phyloP scores from a whole-genome alignment of 306 rosid species.

The Cotoneaster glaucophyllus region DNA sequence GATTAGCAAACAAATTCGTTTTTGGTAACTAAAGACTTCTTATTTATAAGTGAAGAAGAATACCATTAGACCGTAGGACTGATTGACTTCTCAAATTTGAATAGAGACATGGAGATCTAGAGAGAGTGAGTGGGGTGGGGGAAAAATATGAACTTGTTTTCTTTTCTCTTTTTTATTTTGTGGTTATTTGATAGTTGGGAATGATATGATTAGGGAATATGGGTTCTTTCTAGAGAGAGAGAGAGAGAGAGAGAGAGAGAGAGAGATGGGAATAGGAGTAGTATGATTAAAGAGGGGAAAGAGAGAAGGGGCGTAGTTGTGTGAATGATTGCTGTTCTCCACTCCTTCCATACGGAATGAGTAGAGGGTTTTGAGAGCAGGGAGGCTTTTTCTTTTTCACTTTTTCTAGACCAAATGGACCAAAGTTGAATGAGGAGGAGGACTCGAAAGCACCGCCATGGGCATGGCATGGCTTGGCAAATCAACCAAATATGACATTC shows the following conservation, averaged over 20 bases:
- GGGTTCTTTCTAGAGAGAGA: constrained; percentile 12
- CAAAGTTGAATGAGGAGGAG: neutral
- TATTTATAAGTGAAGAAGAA: too few relatives aligned
- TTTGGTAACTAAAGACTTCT: too few relatives aligned
- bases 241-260: neutral
- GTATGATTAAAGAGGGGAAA: constrained; percentile 47
- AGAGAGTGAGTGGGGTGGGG: neutral
- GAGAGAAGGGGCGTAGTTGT: constrained; percentile 28
- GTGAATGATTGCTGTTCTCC: constrained; percentile 61
- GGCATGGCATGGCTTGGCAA: neutral
- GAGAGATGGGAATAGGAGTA: neutral
- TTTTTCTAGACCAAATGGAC: constrained; percentile 12
- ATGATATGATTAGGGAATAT: constrained; percentile 28
- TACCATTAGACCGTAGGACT: too few relatives aligned
- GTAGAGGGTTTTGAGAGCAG: constrained; percentile 17
- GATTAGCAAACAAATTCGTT: too few relatives aligned
- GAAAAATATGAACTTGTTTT: neutral
- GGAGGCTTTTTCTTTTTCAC: constrained; percentile 18
- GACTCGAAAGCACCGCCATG: neutral
- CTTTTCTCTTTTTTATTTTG: neutral
- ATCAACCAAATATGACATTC: neutral
- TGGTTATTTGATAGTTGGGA: neutral
- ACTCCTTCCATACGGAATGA: constrained; percentile 31
- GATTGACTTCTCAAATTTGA: neutral
- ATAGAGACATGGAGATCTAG: neutral